These are phyloP conservation scores for Debaryomyces udenii DNA, from an alignment of 1,139 yeast species.

Conservation along the genomic window DNA sequence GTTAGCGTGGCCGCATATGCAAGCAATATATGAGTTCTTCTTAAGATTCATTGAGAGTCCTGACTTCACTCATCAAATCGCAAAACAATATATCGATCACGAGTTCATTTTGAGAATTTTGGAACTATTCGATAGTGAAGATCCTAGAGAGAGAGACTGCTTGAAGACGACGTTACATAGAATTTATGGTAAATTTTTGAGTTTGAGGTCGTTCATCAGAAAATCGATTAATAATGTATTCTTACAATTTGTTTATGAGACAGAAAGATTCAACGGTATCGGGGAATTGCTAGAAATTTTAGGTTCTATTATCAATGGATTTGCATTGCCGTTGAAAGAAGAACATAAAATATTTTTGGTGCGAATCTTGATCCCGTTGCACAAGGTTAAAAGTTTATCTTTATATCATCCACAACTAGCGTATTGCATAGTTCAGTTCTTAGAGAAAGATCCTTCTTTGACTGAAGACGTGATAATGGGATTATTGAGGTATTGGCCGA, in stretches of 20 bases:
- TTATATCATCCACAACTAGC: slow-evolving; percentile 96
- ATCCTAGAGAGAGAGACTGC: slow-evolving; percentile 93
- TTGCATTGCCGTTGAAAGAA: slow-evolving; percentile 94
- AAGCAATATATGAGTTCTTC: slow-evolving; percentile 91
- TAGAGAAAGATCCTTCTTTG: slow-evolving; percentile 88
- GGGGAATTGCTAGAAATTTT: slow-evolving; percentile 93
- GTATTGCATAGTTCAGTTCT: slow-evolving; percentile 93
- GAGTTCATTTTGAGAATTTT: slow-evolving; percentile 77
- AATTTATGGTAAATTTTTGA: slow-evolving; percentile 91
- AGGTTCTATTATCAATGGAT: slow-evolving; percentile 96
- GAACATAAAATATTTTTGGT: slow-evolving; percentile 92
- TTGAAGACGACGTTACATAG: slow-evolving; percentile 93
- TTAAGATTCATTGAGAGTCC: slow-evolving; percentile 91
- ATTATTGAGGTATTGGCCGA: slow-evolving; percentile 93
- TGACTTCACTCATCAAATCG: slow-evolving; percentile 90
- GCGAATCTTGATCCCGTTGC: slow-evolving; percentile 89
- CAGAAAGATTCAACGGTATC: slow-evolving; percentile 93
- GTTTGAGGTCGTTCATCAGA: slow-evolving; percentile 87
- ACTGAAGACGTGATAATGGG: slow-evolving; percentile 97
- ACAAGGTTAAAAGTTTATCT: slow-evolving; percentile 85
- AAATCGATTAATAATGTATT: slow-evolving; percentile 91
- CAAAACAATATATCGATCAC: slow-evolving; percentile 93
- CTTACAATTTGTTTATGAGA: slow-evolving; percentile 90
- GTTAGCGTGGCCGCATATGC: slow-evolving; percentile 99
- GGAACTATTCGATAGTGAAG: slow-evolving; percentile 94